phyloP scores from a whole-genome alignment of 192 early-diverging fungal genomes.

The Allomyces macrogynus region DNA sequence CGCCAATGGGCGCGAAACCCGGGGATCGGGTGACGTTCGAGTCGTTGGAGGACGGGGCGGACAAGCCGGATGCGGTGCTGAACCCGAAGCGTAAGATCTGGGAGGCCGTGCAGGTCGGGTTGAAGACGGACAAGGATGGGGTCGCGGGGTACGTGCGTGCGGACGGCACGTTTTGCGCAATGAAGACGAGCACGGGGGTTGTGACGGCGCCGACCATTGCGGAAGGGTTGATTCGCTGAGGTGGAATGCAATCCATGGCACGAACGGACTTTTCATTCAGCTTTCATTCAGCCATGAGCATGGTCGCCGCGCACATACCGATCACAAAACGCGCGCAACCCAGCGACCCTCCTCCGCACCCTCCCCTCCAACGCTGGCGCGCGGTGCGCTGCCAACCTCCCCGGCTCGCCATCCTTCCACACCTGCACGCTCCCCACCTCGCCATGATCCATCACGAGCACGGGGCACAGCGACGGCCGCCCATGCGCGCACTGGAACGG shows the following conservation, averaged over 20 bases:
- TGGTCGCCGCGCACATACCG: no score
- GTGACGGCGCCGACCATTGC: slow-evolving; percentile 6
- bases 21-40: slow-evolving; percentile 85
- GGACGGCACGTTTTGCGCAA: slow-evolving; percentile 3
- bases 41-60: slow-evolving; percentile 52
- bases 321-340: no score
- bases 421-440: no score
- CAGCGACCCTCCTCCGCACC: no score
- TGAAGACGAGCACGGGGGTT: slow-evolving; percentile 5
- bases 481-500: slow-evolving; percentile 52
- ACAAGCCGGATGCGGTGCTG: slow-evolving; percentile 60
- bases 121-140: slow-evolving; percentile 43
- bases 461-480: slow-evolving; percentile 1
- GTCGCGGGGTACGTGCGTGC: no score
- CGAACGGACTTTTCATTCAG: no score
- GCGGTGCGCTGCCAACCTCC: no score
- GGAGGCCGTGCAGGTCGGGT: slow-evolving; percentile 85
- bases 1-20: slow-evolving; percentile 62
- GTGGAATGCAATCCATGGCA: neutral
- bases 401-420: no score
- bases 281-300: no score
- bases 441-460: no score
- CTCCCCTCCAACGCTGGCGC: no score
- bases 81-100: slow-evolving; percentile 98
- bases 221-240: slow-evolving; percentile 10